phyloP scores from a whole-genome alignment of 2,329 filamentous ascomycete genomes.

The Xylariaceae sp. region DNA sequence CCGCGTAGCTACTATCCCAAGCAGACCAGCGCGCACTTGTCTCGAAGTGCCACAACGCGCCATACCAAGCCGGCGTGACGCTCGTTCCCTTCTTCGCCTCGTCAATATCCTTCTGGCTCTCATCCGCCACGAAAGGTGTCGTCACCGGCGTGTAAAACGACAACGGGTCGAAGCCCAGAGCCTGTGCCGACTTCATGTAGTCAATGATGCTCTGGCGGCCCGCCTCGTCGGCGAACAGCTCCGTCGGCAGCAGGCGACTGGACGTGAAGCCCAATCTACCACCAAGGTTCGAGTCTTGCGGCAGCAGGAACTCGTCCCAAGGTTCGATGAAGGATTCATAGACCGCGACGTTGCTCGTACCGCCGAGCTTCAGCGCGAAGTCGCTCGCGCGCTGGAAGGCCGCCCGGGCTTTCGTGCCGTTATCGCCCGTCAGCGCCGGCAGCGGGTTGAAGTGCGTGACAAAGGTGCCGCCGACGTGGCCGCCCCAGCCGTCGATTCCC shows the following conservation, averaged over 20 bases:
- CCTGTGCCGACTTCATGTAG: constrained; percentile 11
- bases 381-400: constrained; percentile 11
- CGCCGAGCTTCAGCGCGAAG: constrained; percentile 14
- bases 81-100: constrained; percentile 7
- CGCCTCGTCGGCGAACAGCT: constrained; percentile 10
- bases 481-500: constrained; percentile 15
- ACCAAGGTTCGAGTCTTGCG: constrained; percentile 4
- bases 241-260: constrained; percentile 12
- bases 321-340: constrained; percentile 10
- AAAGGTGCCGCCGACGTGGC: constrained; percentile 14
- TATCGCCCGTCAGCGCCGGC: constrained; percentile 11
- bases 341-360: constrained; percentile 12
- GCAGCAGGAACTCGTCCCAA: constrained; percentile 10
- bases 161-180: constrained; percentile 13
- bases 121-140: constrained; percentile 11
- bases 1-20: constrained; percentile 15
- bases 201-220: constrained; percentile 12
- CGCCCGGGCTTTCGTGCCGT: constrained; percentile 9
- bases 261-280: constrained; percentile 8
- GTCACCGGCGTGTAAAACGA: constrained; percentile 13
- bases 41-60: constrained; percentile 14
- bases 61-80: constrained; percentile 15
- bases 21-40: constrained; percentile 8
- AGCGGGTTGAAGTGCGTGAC: constrained; percentile 15
- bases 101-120: constrained; percentile 3